These are phyloP conservation scores for Crithidia acanthocephali DNA, from an alignment of 208 protist species.

Conservation along the genomic window DNA sequence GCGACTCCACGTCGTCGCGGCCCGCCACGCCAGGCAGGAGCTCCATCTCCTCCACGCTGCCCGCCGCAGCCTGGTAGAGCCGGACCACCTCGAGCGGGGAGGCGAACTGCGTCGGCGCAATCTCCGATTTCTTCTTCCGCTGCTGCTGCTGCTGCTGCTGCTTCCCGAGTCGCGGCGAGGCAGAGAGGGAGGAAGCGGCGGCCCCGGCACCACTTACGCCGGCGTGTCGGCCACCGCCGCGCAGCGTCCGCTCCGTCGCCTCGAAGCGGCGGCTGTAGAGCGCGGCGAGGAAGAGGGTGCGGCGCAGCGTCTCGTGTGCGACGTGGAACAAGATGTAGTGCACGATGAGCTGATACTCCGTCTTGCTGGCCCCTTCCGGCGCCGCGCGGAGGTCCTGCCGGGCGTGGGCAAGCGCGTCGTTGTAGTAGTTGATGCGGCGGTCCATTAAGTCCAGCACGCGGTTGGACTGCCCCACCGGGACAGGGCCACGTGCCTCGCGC, in stretches of 20 bases:
- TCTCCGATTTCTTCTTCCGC: constrained; percentile 43
- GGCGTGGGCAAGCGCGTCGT: constrained; percentile 82
- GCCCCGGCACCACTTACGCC: background rate
- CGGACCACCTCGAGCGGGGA: constrained; percentile 87
- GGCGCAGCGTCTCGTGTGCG: constrained; percentile 65
- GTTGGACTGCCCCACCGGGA: constrained; percentile 72
- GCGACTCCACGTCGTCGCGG: constrained; percentile 53
- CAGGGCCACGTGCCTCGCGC: constrained; percentile 39
- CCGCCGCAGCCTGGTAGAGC: constrained; percentile 72
- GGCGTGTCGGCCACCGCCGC: background rate
- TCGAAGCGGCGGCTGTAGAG: constrained; percentile 72
- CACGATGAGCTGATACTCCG: constrained; percentile 74
- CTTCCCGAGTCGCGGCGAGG: background rate
- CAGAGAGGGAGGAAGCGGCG: background rate
- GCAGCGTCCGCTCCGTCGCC: constrained; percentile 69
- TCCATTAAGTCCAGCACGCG: constrained; percentile 83
- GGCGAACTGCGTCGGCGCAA: constrained; percentile 71
- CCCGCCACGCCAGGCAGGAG: constrained; percentile 78
- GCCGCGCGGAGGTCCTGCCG: constrained; percentile 71
- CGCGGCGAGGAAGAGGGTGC: constrained; percentile 75
- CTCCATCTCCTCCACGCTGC: constrained; percentile 77
- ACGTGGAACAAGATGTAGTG: constrained; percentile 87
- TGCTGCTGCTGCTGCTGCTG: constrained; percentile 24
- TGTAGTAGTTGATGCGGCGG: constrained; percentile 78
- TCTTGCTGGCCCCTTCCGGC: constrained; percentile 47